Evolutionary conservation across 2,329 filamentous ascomycete species (phyloP), one percentile per base, ranked within the genome.

Genomic region (Pestalotiopsis sp.): DNA sequence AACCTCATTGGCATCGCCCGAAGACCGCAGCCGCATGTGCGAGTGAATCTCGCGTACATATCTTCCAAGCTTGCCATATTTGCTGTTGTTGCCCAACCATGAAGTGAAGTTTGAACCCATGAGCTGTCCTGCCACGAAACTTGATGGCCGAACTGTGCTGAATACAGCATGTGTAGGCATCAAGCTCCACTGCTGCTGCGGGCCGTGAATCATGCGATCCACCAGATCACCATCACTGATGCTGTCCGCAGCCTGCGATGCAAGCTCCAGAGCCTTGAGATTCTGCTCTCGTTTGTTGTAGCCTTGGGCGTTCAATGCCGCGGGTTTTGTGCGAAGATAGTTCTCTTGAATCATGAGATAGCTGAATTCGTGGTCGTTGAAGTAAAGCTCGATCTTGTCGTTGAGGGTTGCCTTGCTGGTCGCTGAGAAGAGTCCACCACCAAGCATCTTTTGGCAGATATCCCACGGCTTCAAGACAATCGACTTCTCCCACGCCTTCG

Each of bases 331-430:
- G 71, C 90, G 92, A 13, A 99, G 86, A 75, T 99, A 99, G 78
- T 99, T 99, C 80, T 99, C 97, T 79, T 99, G 96, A 61, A 99
- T 90, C 96, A 99, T 98, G 66, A 99, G 85, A 77, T 91, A 96
- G 76, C 94, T 98, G 82, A 98, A 97, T 75, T 99, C 96, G 77
- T 99, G 96, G 75, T 99, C 96, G 79, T 99, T 98, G 85, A 99
- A 99, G 80, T 99, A 99, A 1, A 99, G 89, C 81, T 99, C 95
- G 71, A 97, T 96, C 85, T 99, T 99, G 80, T 99, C 95, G 78
- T 98, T 98, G 45, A 99, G 84, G 0, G 94, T 97, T 3, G 93
- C 85, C 73, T 93, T 97, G 81, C 94, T 97, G 64, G 91, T 90
- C 4, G 91, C 87, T 27, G 93, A 87, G 80, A 98, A 99, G 81